Conservation (phyloP, 2,329 filamentous ascomycete genomes). For the Aureobasidium sp. region DNA sequence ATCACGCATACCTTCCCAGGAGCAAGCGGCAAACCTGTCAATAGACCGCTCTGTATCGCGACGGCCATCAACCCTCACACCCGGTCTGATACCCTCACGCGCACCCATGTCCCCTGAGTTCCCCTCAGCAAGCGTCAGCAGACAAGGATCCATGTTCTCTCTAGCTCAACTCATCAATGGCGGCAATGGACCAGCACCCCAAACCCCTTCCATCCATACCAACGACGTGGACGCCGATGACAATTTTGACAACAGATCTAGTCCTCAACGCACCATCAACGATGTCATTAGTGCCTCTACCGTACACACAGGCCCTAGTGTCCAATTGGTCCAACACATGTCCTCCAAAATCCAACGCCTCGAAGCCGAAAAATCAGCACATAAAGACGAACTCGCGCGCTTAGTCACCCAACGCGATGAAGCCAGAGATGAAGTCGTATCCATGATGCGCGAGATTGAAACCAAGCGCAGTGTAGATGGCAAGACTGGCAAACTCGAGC, state of each 20-base stretch:
- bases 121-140: constrained; percentile 27
- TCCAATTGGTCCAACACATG: constrained; percentile 95
- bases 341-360: constrained; percentile 84
- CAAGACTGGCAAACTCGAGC: constrained; percentile 59
- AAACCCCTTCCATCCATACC: constrained; percentile 43
- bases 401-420: constrained; percentile 84
- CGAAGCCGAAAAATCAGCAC: constrained; percentile 83
- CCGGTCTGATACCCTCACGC: constrained; percentile 17
- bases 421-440: constrained; percentile 83
- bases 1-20: constrained; percentile 7
- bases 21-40: constrained; percentile 12
- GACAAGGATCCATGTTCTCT: constrained; percentile 42
- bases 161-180: constrained; percentile 31
- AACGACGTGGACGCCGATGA: constrained; percentile 50
- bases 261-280: constrained; percentile 63
- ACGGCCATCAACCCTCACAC: constrained; percentile 25
- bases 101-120: constrained; percentile 11
- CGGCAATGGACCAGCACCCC: constrained; percentile 22
- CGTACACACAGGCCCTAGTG: constrained; percentile 80
- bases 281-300: constrained; percentile 54
- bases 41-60: constrained; percentile 31
- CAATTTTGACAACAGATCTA: constrained; percentile 50
- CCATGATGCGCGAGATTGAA: constrained; percentile 81
- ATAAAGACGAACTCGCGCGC: constrained; percentile 76
- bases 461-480: constrained; percentile 54